phyloP scores from a whole-genome alignment of 257 asterid genomes.

The Solanum phureja region DNA sequence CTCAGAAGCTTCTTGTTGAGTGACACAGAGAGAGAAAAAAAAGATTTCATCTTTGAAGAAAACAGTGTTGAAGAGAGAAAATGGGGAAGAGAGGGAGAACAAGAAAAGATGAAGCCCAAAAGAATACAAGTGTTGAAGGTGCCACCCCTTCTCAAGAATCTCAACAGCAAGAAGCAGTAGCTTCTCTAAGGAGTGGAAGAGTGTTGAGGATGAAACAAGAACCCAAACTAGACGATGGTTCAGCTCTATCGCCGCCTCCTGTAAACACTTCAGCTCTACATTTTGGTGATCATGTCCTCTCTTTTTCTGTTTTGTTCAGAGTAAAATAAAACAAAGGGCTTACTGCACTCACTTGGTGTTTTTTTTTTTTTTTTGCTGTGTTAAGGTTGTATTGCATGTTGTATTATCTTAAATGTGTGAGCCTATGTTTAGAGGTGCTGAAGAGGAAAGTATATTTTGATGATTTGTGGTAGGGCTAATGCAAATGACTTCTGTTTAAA shows the following conservation, averaged over 20 bases:
- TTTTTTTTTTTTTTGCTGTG: neutral
- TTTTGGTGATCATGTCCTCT: neutral
- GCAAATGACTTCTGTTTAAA: neutral
- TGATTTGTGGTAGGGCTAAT: neutral
- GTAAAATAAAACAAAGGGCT: neutral
- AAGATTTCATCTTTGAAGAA: neutral
- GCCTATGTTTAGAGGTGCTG: neutral
- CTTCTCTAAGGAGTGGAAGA: neutral
- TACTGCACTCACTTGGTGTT: neutral
- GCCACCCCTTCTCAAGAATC: neutral
- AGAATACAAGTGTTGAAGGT: neutral
- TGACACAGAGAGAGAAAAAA: neutral
- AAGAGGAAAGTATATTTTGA: neutral
- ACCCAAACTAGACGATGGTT: neutral
- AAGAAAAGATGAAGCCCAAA: neutral
- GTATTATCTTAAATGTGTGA: neutral
- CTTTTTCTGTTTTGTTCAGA: neutral
- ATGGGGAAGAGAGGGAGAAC: neutral
- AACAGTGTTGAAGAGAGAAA: neutral
- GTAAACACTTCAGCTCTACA: neutral
- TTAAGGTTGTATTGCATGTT: neutral
- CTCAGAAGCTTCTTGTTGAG: neutral
- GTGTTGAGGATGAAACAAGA: neutral
- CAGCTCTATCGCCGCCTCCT: neutral
- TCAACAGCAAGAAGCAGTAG: neutral